These are phyloP conservation scores for Paraconiothyrium brasiliense DNA, from an alignment of 2,329 filamentous ascomycete species.

Conservation along the genomic window DNA sequence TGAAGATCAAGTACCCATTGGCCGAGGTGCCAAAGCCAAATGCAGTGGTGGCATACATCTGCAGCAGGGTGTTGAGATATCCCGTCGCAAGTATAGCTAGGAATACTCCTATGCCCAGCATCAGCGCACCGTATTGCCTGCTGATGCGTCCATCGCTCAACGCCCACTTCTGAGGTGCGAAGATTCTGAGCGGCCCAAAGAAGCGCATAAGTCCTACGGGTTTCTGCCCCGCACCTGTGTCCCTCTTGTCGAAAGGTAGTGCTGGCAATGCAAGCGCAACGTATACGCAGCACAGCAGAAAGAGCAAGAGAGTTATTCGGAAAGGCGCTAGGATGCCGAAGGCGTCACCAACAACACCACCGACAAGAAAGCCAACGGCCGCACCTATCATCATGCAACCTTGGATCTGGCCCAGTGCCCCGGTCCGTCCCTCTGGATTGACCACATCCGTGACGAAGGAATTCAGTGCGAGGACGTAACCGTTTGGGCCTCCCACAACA, in stretches of 20 bases:
- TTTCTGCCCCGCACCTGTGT: slow-evolving; percentile 27
- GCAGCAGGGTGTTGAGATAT: slow-evolving; percentile 69
- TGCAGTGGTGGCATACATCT: slow-evolving; percentile 59
- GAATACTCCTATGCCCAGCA: slow-evolving; percentile 73
- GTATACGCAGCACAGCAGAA: slow-evolving; percentile 55
- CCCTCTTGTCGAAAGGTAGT: slow-evolving; percentile 57
- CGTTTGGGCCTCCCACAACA: slow-evolving; percentile 72
- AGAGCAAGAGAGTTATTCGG: slow-evolving; percentile 68
- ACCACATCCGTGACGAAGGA: slow-evolving; percentile 74
- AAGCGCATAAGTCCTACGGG: slow-evolving; percentile 61
- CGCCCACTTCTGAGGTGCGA: slow-evolving; percentile 66
- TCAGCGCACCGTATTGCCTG: slow-evolving; percentile 69
- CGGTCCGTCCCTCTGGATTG: slow-evolving; percentile 67
- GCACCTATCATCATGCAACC: slow-evolving; percentile 74
- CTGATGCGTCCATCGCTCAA: slow-evolving; percentile 60
- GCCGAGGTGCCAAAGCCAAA: slow-evolving; percentile 57
- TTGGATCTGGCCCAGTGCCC: slow-evolving; percentile 71
- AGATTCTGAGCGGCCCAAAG: slow-evolving; percentile 70
- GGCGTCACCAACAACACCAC: slow-evolving; percentile 70
- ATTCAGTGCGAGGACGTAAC: slow-evolving; percentile 75
- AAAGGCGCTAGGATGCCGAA: slow-evolving; percentile 73
- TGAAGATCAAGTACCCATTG: slow-evolving; percentile 57
- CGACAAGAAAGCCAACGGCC: slow-evolving; percentile 70
- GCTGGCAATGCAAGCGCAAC: slow-evolving; percentile 56
- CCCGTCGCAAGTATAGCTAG: slow-evolving; percentile 74